Evolutionary conservation across 352 stramenopile genomes (phyloP).

Genomic region (Peronospora farinosa): DNA sequence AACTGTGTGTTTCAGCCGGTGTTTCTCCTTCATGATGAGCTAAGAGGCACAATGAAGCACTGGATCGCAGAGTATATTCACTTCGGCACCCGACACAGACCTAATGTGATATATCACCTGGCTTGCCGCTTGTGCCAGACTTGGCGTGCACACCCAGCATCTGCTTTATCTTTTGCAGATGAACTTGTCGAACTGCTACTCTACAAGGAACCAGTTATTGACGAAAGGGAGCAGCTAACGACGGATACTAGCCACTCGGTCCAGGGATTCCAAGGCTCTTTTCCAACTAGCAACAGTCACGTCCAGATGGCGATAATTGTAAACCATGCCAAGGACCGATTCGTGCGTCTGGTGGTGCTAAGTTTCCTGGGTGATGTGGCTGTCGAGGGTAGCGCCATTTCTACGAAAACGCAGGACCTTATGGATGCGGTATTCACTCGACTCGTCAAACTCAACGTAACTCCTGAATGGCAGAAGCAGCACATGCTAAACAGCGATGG

Average conservation of each 20-base stretch:
- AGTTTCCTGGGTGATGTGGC: conserved; percentile 56
- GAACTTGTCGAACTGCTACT: conserved; percentile 67
- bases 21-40: conserved; percentile 37
- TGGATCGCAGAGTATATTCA: conserved; percentile 49
- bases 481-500: conserved; percentile 83
- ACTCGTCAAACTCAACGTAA: conserved; percentile 50
- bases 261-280: conserved; percentile 25
- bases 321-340: conserved; percentile 43
- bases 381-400: conserved; percentile 19
- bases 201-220: conserved; percentile 73
- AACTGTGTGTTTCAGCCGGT: conserved; percentile 65
- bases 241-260: conserved; percentile 12
- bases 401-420: conserved; percentile 20
- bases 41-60: conserved; percentile 40
- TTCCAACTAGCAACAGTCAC: conserved; percentile 5
- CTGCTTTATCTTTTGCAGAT: conserved; percentile 47
- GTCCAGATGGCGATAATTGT: conserved; percentile 25
- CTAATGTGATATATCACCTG: conserved; percentile 79
- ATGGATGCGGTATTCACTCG: conserved; percentile 33
- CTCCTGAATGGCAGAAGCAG: conserved; percentile 61
- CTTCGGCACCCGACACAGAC: conserved; percentile 54
- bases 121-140: conserved; percentile 55
- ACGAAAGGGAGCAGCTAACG: conserved; percentile 49
- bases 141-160: conserved; percentile 46
- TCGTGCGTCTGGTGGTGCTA: conserved; percentile 64